Evolutionary conservation across 176 grass and related monocot species (phyloP).

Genomic region (Triticum monococcum): DNA sequence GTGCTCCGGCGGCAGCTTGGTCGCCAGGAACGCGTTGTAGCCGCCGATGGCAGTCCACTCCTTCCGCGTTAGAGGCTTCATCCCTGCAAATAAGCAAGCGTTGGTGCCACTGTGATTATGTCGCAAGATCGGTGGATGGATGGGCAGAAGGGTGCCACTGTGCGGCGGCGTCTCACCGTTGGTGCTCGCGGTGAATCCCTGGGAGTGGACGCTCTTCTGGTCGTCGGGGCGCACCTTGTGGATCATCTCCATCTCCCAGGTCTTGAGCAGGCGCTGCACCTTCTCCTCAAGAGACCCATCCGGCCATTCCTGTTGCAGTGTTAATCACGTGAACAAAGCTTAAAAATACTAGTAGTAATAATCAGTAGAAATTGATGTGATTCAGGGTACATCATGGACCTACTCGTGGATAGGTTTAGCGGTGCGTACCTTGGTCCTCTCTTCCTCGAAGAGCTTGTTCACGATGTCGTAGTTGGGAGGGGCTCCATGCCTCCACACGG

Average conservation of each 20-base stretch:
- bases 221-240: constrained; percentile 63
- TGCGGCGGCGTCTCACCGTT: constrained; percentile 40
- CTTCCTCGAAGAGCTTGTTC: constrained; percentile 80
- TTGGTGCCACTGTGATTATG: neutral
- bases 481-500: constrained; percentile 56
- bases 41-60: constrained; percentile 46
- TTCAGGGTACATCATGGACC: neutral
- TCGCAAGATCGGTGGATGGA: neutral
- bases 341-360: too few species aligned
- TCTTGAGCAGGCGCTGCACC: constrained; percentile 74
- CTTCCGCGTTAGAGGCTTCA: constrained; percentile 9
- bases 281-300: constrained; percentile 69
- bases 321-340: neutral
- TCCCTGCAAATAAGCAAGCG: neutral
- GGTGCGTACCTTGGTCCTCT: constrained; percentile 44
- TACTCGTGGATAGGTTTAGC: neutral
- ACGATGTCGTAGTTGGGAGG: constrained; percentile 75
- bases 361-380: neutral
- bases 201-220: constrained; percentile 48
- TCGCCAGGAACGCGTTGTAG: constrained; percentile 71
- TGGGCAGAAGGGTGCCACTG: neutral
- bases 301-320: constrained; percentile 33
- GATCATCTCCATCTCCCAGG: constrained; percentile 75
- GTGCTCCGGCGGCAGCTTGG: constrained; percentile 49
- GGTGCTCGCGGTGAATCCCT: constrained; percentile 32